A percentile compares a stretch with the other conserved stretches of the same genome.
These are phyloP conservation scores for Cadophora sp. DNA, from an alignment of 2,329 filamentous ascomycete genomes.

Conservation along the genomic window DNA sequence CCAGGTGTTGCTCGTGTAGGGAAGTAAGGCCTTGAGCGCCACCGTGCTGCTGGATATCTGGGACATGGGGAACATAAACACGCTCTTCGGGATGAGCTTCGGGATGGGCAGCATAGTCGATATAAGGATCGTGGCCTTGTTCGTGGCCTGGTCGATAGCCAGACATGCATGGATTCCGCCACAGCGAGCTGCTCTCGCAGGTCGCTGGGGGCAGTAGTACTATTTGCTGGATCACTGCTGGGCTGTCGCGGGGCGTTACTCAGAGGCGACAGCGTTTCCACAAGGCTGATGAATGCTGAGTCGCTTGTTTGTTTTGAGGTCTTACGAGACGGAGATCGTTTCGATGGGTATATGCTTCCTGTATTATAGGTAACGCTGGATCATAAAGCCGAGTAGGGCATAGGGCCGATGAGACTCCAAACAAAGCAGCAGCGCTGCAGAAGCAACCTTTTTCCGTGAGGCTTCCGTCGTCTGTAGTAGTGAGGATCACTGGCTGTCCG, in stretches of 20 bases:
- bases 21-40: conserved; percentile 42
- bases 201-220: conserved; percentile 63
- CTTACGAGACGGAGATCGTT: conserved; percentile 16
- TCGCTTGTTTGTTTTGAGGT: conserved; percentile 41
- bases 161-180: conserved; percentile 72
- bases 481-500: conserved; percentile 39
- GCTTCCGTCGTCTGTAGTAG: conserved; percentile 19
- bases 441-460: conserved; percentile 35
- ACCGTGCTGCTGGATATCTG: conserved; percentile 44
- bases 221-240: conserved; percentile 43
- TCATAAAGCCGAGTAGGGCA: conserved; percentile 40
- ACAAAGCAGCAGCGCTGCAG: conserved; percentile 30
- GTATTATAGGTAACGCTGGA: conserved; percentile 40
- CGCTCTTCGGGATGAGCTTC: conserved; percentile 69
- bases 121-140: conserved; percentile 61
- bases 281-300: conserved; percentile 37
- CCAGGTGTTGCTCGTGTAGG: conserved; percentile 40
- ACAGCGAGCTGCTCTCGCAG: conserved; percentile 79
- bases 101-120: conserved; percentile 75
- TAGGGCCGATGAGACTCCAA: conserved; percentile 39
- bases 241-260: conserved; percentile 33
- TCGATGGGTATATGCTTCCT: conserved; percentile 27
- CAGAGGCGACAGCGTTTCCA: conserved; percentile 34
- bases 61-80: conserved; percentile 61
- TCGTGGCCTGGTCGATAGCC: conserved; percentile 68